phyloP scores from a whole-genome alignment of 2,329 filamentous ascomycete species.

The Malbranchea zuffiana region DNA sequence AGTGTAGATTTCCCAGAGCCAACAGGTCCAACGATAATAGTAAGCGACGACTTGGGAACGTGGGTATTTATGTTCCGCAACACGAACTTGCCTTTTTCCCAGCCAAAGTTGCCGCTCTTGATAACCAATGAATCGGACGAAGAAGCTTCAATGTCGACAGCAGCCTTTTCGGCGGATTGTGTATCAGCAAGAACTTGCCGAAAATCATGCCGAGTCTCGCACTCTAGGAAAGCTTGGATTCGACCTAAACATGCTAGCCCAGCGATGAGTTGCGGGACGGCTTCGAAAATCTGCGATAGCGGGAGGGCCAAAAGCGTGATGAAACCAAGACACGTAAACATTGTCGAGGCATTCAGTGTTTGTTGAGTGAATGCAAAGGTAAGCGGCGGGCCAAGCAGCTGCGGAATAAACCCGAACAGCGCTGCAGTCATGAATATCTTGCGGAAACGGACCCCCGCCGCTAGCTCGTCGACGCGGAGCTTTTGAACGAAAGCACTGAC shows the following conservation, averaged over 20 bases:
- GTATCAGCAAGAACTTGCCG: conserved; percentile 8
- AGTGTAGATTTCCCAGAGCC: conserved; percentile 28
- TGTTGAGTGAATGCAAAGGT: conserved; percentile 6
- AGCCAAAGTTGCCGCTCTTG: conserved; percentile 19
- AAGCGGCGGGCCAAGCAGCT: conserved; percentile 6
- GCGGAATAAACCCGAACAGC: conserved; percentile 13
- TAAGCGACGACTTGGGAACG: conserved; percentile 17
- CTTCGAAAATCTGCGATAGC: conserved; percentile 16
- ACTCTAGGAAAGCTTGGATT: conserved; percentile 19
- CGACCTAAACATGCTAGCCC: conserved; percentile 18
- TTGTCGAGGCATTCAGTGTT: conserved; percentile 11
- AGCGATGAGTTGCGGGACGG: conserved; percentile 15
- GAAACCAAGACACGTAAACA: conserved; percentile 22
- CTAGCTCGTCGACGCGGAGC: conserved; percentile 28
- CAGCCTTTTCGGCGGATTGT: neutral
- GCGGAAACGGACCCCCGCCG: conserved; percentile 22
- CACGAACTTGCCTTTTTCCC: conserved; percentile 18
- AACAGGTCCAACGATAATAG: conserved; percentile 22
- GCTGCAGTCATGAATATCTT: conserved; percentile 14
- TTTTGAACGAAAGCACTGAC: conserved; percentile 25
- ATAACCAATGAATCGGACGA: conserved; percentile 6
- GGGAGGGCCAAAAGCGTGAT: conserved; percentile 17
- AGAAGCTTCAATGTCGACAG: neutral
- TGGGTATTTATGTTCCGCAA: conserved; percentile 14
- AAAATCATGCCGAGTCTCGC: conserved; percentile 15